Percentiles rank a stretch among this genome's conserved stretches.
Conservation (phyloP, 78 protist genomes). For the Mantamonas sphyraenae region DNA sequence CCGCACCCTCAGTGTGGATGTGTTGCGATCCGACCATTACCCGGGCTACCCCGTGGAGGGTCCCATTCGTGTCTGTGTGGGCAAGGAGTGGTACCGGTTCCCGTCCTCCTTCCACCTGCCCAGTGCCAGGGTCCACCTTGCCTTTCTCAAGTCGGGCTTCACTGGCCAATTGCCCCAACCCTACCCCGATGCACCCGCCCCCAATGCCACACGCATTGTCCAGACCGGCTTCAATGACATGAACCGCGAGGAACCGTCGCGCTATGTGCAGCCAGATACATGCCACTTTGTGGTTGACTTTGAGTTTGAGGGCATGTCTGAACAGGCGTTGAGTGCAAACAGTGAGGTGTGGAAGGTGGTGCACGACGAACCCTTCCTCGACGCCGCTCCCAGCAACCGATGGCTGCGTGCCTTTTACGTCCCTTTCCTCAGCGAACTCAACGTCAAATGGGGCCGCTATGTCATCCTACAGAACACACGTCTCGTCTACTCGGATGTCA, state of each 20-base stretch:
- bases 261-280: background rate
- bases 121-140: background rate
- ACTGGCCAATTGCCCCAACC: background rate
- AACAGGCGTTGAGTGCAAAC: too few species aligned
- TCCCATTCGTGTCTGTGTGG: constrained; percentile 28
- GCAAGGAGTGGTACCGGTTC: constrained; percentile 28
- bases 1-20: background rate
- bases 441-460: too few species aligned
- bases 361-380: too few species aligned
- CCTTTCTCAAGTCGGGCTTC: constrained; percentile 5
- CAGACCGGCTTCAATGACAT: background rate
- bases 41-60: too few species aligned
- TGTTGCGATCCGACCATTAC: background rate
- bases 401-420: too few species aligned
- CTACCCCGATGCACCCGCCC: background rate
- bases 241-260: background rate
- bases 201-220: too few species aligned
- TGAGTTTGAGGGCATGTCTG: background rate
- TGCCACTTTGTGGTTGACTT: background rate
- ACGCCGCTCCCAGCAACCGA: too few species aligned
- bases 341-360: too few species aligned
- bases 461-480: too few species aligned
- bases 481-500: too few species aligned
- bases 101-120: constrained; percentile 16
- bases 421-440: too few species aligned